Percentiles rank a stretch among this genome's conserved stretches.
Evolutionary conservation across 306 rosid genomes (phyloP).

Genomic region (Cucurbita maxima): DNA sequence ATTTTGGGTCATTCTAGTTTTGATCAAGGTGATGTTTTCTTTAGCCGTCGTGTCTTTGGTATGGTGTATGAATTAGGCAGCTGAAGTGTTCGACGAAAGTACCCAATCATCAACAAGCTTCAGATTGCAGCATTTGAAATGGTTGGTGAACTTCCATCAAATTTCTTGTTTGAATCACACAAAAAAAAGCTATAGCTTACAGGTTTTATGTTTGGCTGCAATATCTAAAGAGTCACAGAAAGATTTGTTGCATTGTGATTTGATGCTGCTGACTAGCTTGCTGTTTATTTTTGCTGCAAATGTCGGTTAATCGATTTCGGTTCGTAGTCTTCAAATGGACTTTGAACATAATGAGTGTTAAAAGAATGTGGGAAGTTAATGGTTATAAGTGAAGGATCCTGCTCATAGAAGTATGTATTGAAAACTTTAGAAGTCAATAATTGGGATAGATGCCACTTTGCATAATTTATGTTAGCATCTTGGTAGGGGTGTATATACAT

Average conservation of each 20-base stretch:
- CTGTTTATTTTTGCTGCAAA: background rate
- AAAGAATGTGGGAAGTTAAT: background rate
- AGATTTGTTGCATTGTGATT: background rate
- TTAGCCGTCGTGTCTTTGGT: constrained; percentile 1
- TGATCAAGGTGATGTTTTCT: background rate
- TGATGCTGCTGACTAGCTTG: constrained; percentile 1
- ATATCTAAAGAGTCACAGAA: background rate
- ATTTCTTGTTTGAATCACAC: background rate
- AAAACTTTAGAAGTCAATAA: background rate
- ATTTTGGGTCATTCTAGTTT: background rate
- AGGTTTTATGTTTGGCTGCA: background rate
- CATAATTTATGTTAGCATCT: background rate
- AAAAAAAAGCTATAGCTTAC: background rate
- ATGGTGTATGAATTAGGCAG: constrained; percentile 12
- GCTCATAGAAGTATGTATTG: background rate
- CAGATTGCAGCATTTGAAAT: constrained; percentile 25
- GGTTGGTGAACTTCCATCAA: constrained; percentile 23
- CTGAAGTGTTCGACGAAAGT: constrained; percentile 20
- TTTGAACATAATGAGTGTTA: background rate
- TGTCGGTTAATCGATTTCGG: background rate
- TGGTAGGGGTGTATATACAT: background rate
- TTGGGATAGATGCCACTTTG: background rate
- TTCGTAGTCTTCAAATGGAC: background rate
- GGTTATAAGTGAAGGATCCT: background rate
- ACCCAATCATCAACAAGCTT: constrained; percentile 4